Base-by-base conservation (phyloP, 2,329 filamentous ascomycete genomes). In the Periconia macrospinosa region DNA sequence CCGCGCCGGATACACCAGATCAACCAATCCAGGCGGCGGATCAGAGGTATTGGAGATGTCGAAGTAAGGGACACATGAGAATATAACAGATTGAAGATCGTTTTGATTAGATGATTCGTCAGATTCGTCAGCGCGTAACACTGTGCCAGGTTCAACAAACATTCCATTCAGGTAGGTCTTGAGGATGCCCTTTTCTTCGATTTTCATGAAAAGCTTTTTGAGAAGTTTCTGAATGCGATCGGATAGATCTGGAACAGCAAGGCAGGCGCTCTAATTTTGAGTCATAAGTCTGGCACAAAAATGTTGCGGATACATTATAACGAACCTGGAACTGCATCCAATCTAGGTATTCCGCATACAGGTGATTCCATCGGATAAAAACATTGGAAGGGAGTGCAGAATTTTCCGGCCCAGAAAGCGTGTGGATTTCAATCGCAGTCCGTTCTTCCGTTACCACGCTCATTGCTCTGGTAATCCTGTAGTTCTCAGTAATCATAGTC, bases 71-170 rank as follows among this genome's bases (percentile, higher is more conserved):
- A 66, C 37, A 67, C 67, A 5, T 67, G 70, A 13, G 69, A 47
- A 43, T 67, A 72, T 27, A 62, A 65, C 54, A 70, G 71, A 7
- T 68, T 71, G 42, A 63, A 64, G 1, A 62, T 64, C 14, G 60
- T 47, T 23, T 62, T 48, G 20, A 67, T 61, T 27, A 8, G 23
- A 27, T 0, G 57, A 6, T 37, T 56, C 52, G 9, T 61, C 41
- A 9, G 45, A 55, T 30, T 68, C 65, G 33, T 72, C 69, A 6
- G 53, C 66, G 45, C 69, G 61, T 13, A 72, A 35, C 10, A 72
- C 64, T 3, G 68, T 69, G 8, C 70, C 70, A 8, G 68, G 67
- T 45, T 72, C 67, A n/a, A 72, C 65, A 48, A 68, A 73, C 54
- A 65, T 62, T 6, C 70, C 70, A 9, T 57, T 59, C 3, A 66